A percentile compares a stretch with the other conserved stretches of the same genome.
These are phyloP conservation scores for Cicer yamashitae DNA, from an alignment of 306 rosid genomes.

Conservation along the genomic window DNA sequence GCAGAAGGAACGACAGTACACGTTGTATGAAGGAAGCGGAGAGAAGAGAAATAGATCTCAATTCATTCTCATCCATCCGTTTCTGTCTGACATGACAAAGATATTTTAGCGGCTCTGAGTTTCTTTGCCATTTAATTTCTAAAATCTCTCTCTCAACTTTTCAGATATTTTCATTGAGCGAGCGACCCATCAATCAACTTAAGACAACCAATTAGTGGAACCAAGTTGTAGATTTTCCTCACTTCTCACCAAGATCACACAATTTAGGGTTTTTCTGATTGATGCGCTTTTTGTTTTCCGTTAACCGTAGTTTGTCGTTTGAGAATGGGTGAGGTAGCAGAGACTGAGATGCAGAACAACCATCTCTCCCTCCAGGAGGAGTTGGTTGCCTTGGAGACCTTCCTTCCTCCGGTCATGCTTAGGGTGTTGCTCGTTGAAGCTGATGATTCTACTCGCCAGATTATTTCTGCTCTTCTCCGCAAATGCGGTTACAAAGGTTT, in stretches of 20 bases:
- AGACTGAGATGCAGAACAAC: neutral
- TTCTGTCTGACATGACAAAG: constrained; percentile 24
- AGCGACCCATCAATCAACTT: neutral
- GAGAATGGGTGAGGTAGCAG: constrained; percentile 59
- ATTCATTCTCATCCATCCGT: neutral
- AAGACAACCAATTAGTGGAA: neutral
- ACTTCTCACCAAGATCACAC: neutral
- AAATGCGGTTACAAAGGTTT: constrained; percentile 77
- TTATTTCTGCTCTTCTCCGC: constrained; percentile 78
- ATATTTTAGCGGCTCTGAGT: constrained; percentile 60
- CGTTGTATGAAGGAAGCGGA: neutral
- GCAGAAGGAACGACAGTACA: neutral
- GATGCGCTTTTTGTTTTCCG: constrained; percentile 4
- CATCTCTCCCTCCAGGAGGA: constrained; percentile 21
- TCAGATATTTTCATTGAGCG: constrained; percentile 39
- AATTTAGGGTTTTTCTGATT: constrained; percentile 37
- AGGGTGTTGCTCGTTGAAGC: constrained; percentile 73
- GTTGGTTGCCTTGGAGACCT: constrained; percentile 25
- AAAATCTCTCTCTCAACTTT: constrained; percentile 32
- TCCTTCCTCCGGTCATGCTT: constrained; percentile 54
- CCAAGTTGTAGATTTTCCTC: neutral
- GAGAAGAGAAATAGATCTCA: constrained; percentile 19
- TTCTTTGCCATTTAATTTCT: constrained; percentile 11
- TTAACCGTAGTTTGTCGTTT: constrained; percentile 28
- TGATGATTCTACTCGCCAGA: constrained; percentile 81